Base-by-base conservation (phyloP, 2,329 filamentous ascomycete genomes). In the Monilinia aucupariae region DNA sequence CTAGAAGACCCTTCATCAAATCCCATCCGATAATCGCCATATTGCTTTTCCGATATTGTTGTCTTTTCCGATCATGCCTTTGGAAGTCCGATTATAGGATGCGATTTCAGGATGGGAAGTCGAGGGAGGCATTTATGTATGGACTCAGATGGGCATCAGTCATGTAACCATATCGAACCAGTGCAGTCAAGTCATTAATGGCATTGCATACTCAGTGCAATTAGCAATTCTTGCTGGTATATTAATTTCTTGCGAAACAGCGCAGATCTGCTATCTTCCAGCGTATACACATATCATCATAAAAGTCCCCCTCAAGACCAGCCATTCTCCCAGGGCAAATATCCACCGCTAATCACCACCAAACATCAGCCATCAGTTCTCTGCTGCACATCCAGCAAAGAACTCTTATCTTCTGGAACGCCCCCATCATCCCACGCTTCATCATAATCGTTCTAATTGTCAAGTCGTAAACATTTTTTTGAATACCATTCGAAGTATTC, bases 211-310 rank as follows among this genome's bases (percentile, higher is more conserved):
- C 30, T 47, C 3, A 25, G 22, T 47, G 8, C 34, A 12, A 56
- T 47, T 41, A 56, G 41, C 54, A 20, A 47, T 56, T 45, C n/a
- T 47, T 47, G 27, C 30, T 41, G 54, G 27, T 47, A 56, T 56
- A 56, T 56, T 56, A 47, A 47, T 56, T 47, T 56, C 20, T 47
- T 22, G 30, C 8, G 4, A 15, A 39, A 45, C 27, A 34, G 27
- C 54, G n/a, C 7, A 47, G 41, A 8, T 15, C 54, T 34, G 54
- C 27, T 25, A 47, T 47, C 32, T 47, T 34, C 15, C n/a, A 56
- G 34, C n/a, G 25, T 34, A 56, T 1, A 56, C 54, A 56, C 34
- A 22, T 56, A n/a, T 34, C 41, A 22, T 56, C n/a, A 47, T 34
- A 12, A 25, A 56, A 25, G 27, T 25, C 20, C 25, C 54, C 20